Evolutionary conservation across 148 eudicot species (phyloP).

Genomic region (Silene uniflora): DNA sequence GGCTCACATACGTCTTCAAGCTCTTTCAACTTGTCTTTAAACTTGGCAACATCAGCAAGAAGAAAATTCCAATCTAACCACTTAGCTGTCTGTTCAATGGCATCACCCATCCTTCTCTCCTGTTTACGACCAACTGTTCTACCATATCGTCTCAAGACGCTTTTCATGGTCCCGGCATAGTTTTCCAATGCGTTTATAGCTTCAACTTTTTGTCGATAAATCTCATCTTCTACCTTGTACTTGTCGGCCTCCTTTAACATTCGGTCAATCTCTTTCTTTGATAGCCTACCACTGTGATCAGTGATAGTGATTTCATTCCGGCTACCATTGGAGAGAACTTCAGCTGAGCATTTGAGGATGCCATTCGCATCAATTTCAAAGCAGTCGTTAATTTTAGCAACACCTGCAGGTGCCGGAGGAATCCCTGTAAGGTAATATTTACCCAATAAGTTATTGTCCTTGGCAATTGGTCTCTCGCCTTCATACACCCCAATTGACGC

Average conservation of each 20-base stretch:
- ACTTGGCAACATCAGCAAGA: neutral
- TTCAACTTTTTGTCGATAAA: neutral
- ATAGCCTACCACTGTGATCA: neutral
- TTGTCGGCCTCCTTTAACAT: neutral
- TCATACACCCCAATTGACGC: neutral
- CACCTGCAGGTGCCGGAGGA: neutral
- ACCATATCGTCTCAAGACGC: neutral
- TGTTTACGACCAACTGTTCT: neutral
- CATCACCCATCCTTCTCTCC: neutral
- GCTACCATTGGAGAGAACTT: neutral
- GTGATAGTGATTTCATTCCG: neutral
- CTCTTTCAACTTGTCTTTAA: conserved; percentile 9
- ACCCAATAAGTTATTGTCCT: too few species aligned
- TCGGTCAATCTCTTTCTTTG: neutral
- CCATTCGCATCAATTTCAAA: conserved; percentile 6
- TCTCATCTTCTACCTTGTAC: neutral
- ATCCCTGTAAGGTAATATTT: neutral
- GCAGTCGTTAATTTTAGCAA: neutral
- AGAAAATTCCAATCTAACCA: conserved; percentile 5
- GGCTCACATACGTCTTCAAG: neutral
- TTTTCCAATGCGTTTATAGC: neutral
- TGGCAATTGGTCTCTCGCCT: neutral
- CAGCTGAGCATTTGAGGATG: neutral
- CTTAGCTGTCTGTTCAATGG: neutral
- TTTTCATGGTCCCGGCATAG: neutral